Base-by-base conservation (phyloP, 345 rosid species). In the Pelargonium nanum region DNA sequence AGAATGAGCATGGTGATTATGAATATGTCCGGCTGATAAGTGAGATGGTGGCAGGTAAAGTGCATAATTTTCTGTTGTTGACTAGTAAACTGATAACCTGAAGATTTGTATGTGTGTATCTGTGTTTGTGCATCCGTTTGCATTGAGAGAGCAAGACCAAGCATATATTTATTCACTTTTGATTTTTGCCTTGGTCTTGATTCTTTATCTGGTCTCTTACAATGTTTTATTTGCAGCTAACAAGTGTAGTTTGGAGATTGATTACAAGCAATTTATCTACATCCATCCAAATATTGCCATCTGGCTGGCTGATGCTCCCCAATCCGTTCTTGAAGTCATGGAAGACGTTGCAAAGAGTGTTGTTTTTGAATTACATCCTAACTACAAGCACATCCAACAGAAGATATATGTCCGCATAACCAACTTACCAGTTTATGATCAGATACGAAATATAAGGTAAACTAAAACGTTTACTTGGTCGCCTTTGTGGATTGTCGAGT, bases 221-320 rank as follows among this genome's bases (percentile, higher is more conserved):
- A 16, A 50, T 56, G 58, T 66, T 68, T 54, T 64, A 21, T 75
- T 66, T 80, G 76, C 85, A 90, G 99, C 96, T 26, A 93, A 93
- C 59, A 89, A 80, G 68, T 86, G 97, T 44, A 87, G 95, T 76
- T 74, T 93, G 79, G 96, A 89, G 78, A 82, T 93, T 57, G 96
- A 93, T 69, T 89, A 89, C 76, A 90, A 84, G 60, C 86, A 93
- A 22, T 87, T 93, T 77, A 89, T 93, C 40, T 85, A 80, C 44
- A 82, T 84, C 56, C 95, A 89, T 75, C 97, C 97, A 17, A 93
- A 93, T 67, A 93, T 93, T 68, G 96, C 99, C 6, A 93, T 89
- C 64, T 93, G 97, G 96, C 78, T 87, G 62, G 96, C 99, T 1
- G 99, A 89, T 86, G 99, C 97, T 30, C 95, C 99, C 28, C 99